phyloP scores from a whole-genome alignment of 2,329 filamentous ascomycete species.

The Xylariaceae sp. region DNA sequence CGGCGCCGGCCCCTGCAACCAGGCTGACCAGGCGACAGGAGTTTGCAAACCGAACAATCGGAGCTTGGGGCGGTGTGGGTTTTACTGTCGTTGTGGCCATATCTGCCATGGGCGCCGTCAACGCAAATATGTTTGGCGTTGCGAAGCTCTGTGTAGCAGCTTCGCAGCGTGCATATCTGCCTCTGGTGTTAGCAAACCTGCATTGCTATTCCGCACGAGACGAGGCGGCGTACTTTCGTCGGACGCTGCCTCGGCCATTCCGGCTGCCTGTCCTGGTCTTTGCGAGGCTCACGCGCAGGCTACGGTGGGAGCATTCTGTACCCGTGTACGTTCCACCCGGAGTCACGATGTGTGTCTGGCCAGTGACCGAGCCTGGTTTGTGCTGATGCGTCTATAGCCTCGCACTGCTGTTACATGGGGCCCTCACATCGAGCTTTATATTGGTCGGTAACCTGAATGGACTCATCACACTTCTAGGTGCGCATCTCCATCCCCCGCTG shows the following conservation, averaged over 20 bases:
- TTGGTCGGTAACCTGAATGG: slow-evolving; percentile 26
- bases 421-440: slow-evolving; percentile 28
- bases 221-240: slow-evolving; percentile 27
- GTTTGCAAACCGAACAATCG: slow-evolving; percentile 33
- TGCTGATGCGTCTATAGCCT: slow-evolving; percentile 20
- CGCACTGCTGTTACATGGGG: slow-evolving; percentile 24
- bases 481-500: not conserved
- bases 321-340: slow-evolving; percentile 23
- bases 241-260: slow-evolving; percentile 20
- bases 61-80: slow-evolving; percentile 36
- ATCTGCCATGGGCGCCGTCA: slow-evolving; percentile 41
- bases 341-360: not conserved
- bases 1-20: slow-evolving; percentile 12
- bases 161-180: slow-evolving; percentile 30
- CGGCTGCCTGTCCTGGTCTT: slow-evolving; percentile 21
- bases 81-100: slow-evolving; percentile 39
- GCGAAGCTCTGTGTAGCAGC: slow-evolving; percentile 40
- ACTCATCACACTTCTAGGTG: slow-evolving; percentile 30
- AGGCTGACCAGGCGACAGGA: slow-evolving; percentile 24
- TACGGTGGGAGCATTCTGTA: slow-evolving; percentile 22
- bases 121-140: slow-evolving; percentile 43
- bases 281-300: slow-evolving; percentile 24
- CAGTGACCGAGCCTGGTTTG: not conserved
- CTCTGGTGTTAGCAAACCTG: slow-evolving; percentile 27
- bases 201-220: slow-evolving; percentile 29